A percentile compares a stretch with the other conserved stretches of the same genome.
phyloP scores from a whole-genome alignment of 106 monocot species.

The Ottelia alismoides region DNA sequence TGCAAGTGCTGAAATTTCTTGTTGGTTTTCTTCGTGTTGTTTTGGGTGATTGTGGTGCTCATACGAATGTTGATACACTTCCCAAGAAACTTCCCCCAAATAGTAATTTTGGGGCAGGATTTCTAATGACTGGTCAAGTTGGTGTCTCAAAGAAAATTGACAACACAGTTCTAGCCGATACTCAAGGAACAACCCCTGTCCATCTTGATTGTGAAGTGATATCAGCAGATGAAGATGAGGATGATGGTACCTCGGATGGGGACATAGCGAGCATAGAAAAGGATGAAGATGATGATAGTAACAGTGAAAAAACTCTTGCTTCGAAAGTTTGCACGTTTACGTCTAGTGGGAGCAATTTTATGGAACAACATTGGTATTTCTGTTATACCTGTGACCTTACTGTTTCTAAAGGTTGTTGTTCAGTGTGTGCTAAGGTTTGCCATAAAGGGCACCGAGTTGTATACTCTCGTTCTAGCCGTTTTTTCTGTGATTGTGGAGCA shows the following conservation, averaged over 20 bases:
- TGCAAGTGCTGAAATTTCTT: conserved; percentile 66
- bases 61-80: conserved; percentile 26
- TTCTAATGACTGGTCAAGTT: conserved; percentile 27
- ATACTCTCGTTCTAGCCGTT: conserved; percentile 94
- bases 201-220: conserved; percentile 73
- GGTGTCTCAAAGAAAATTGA: conserved; percentile 52
- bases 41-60: conserved; percentile 44
- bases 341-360: conserved; percentile 97
- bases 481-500: conserved; percentile 99
- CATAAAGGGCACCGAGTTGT: conserved; percentile 96
- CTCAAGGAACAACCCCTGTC: conserved; percentile 37
- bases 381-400: conserved; percentile 98
- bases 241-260: conserved; percentile 96
- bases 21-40: conserved; percentile 54
- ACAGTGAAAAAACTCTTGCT: conserved; percentile 78
- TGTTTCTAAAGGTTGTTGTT: conserved; percentile 93
- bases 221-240: conserved; percentile 96
- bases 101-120: conserved; percentile 37
- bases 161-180: conserved; percentile 36
- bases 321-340: conserved; percentile 98
- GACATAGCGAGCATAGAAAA: conserved; percentile 84
- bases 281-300: conserved; percentile 81
- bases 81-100: conserved; percentile 36
- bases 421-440: conserved; percentile 93
- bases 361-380: conserved; percentile 99